A percentile compares a stretch with the other conserved stretches of the same genome.
Evolutionary conservation across 208 protist species (phyloP).

Genomic region (Acanthamoeba pearcei): DNA sequence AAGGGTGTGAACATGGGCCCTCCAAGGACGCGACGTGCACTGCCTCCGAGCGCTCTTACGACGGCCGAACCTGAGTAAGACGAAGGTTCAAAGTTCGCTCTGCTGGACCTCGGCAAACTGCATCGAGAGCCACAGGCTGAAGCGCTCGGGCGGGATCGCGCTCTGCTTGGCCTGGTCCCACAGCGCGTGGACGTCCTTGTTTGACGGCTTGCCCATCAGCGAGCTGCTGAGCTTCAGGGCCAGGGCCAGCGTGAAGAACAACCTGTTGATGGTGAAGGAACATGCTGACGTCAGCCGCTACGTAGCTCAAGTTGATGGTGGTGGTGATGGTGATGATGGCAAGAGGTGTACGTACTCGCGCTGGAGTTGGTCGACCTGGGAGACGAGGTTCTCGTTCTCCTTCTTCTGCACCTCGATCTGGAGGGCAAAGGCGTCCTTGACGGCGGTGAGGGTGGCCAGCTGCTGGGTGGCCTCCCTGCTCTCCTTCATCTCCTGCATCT

Average conservation of each 20-base stretch:
- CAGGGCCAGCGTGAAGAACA: conserved; percentile 31
- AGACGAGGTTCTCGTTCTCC: conserved; percentile 24
- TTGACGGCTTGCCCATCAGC: neutral
- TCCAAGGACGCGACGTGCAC: too few relatives aligned
- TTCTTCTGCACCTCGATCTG: conserved; percentile 54
- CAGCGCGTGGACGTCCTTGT: conserved; percentile 4
- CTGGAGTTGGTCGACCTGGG: conserved; percentile 1
- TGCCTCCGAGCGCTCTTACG: too few relatives aligned
- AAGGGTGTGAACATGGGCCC: too few relatives aligned
- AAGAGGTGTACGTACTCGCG: conserved; percentile 1
- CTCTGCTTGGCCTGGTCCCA: conserved; percentile 23
- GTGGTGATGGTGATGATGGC: too few relatives aligned
- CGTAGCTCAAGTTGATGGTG: too few relatives aligned
- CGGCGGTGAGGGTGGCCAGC: conserved; percentile 45
- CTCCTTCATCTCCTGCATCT: conserved; percentile 38
- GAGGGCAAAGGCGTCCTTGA: conserved; percentile 29
- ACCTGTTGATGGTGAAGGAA: neutral
- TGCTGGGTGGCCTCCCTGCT: conserved; percentile 18
- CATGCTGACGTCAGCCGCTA: neutral
- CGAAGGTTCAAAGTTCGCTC: too few relatives aligned
- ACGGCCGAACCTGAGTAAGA: too few relatives aligned
- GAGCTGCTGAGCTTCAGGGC: conserved; percentile 32
- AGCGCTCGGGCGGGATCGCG: neutral
- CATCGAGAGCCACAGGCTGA: conserved; percentile 6
- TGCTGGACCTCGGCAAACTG: too few relatives aligned